These are phyloP conservation scores for Quercus robur DNA, from an alignment of 306 rosid genomes.

Conservation along the genomic window DNA sequence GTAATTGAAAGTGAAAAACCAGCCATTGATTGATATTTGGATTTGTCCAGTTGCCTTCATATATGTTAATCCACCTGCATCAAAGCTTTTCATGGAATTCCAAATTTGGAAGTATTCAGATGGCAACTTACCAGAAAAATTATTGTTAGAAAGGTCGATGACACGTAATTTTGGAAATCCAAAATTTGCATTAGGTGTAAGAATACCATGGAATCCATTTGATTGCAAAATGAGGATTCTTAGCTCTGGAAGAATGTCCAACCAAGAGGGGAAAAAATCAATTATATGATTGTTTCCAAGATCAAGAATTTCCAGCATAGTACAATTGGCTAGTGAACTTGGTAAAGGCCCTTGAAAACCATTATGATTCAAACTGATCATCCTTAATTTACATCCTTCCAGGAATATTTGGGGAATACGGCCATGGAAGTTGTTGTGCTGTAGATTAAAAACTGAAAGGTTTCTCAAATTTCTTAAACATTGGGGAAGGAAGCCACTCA, in stretches of 20 bases:
- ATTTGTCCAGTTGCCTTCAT: rapidly evolving
- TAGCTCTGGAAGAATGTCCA: not conserved
- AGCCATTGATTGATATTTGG: rapidly evolving
- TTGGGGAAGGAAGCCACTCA: not conserved
- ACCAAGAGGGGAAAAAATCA: no score
- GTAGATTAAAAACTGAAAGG: not conserved
- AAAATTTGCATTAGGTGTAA: not conserved
- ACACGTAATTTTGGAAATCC: not conserved
- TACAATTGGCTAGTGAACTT: not conserved
- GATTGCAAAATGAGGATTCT: not conserved
- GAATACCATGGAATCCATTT: not conserved
- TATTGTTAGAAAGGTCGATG: not conserved
- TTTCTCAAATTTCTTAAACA: not conserved
- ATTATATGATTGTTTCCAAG: no score
- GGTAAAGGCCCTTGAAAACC: not conserved
- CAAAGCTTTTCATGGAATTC: not conserved
- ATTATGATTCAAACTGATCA: not conserved
- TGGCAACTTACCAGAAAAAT: not conserved
- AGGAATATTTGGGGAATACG: not conserved
- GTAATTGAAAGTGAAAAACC: rapidly evolving
- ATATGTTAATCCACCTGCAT: not conserved
- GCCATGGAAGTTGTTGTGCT: not conserved
- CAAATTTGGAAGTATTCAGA: not conserved
- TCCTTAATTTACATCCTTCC: not conserved
- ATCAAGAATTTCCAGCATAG: no score